Conservation (phyloP, 805 yeast genomes). For the Candida chilensis region DNA sequence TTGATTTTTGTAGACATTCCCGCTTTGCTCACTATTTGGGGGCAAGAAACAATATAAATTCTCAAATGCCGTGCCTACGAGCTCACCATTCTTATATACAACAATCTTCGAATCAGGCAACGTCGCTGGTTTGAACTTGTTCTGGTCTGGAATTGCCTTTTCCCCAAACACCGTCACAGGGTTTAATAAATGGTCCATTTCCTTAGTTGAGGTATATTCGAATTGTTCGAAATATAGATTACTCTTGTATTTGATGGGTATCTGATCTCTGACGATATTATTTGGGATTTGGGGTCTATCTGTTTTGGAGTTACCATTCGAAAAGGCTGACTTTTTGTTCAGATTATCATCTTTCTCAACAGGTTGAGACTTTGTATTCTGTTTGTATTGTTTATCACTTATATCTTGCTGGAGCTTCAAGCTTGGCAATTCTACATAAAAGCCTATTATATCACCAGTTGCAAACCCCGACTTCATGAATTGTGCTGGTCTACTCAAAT, state of each 20-base stretch:
- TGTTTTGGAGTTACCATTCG: conserved; percentile 1
- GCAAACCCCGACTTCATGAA: conserved; percentile 48
- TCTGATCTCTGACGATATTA: conserved; percentile 69
- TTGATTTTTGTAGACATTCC: conserved; percentile 24
- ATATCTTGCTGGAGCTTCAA: conserved; percentile 31
- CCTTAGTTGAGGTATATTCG: conserved; percentile 64
- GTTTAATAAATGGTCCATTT: conserved; percentile 65
- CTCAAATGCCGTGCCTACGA: conserved; percentile 55
- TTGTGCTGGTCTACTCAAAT: conserved; percentile 57
- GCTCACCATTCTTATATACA: conserved; percentile 72
- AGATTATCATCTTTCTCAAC: neutral
- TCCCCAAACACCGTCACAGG: conserved; percentile 70
- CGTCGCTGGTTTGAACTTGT: conserved; percentile 35
- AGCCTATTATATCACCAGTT: conserved; percentile 78
- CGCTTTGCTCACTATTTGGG: conserved; percentile 52
- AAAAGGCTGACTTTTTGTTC: neutral
- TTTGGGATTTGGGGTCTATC: conserved; percentile 1
- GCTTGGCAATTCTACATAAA: conserved; percentile 63
- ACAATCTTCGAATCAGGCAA: conserved; percentile 51
- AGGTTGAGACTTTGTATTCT: conserved; percentile 5
- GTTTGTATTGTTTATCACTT: conserved; percentile 24
- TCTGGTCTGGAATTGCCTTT: conserved; percentile 45
- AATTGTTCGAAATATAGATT: conserved; percentile 77
- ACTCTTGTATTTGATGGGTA: conserved; percentile 76
- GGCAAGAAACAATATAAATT: conserved; percentile 72